phyloP scores from a whole-genome alignment of 176 grass and related monocot genomes.

The Musa itinerans region DNA sequence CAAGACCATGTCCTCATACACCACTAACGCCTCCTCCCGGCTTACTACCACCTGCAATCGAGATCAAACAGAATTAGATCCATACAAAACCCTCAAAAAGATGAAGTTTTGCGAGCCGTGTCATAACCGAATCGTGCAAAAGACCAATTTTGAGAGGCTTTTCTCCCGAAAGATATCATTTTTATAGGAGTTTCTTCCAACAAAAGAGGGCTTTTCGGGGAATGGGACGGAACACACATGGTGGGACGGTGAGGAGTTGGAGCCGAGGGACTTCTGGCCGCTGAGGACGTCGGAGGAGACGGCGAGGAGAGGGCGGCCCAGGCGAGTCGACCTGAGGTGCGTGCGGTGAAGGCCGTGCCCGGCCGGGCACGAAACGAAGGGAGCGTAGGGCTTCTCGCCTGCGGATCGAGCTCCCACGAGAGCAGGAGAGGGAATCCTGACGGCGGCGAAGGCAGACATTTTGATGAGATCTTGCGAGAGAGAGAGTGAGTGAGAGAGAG shows the following conservation, averaged over 20 bases:
- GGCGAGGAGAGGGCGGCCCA: slow-evolving; percentile 35
- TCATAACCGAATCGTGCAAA: neutral
- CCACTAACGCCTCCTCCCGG: slow-evolving; percentile 52
- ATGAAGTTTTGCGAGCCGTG: neutral
- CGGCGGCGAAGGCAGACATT: slow-evolving; percentile 70
- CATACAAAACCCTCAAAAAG: neutral
- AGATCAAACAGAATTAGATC: neutral
- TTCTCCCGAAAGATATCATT: neutral
- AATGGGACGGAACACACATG: slow-evolving; percentile 21
- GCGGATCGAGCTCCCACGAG: slow-evolving; percentile 47
- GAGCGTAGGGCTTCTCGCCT: slow-evolving; percentile 9
- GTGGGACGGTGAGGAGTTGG: slow-evolving; percentile 19
- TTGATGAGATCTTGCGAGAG: neutral
- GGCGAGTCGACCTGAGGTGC: slow-evolving; percentile 1
- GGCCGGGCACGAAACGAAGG: slow-evolving; percentile 1
- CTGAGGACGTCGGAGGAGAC: slow-evolving; percentile 60
- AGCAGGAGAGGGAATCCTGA: slow-evolving; percentile 45
- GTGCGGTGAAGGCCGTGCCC: neutral
- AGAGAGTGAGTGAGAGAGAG: too few relatives aligned
- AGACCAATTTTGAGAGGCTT: too few relatives aligned
- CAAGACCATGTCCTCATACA: slow-evolving; percentile 88
- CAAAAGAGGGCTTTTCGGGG: too few relatives aligned
- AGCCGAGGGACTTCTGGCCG: slow-evolving; percentile 29
- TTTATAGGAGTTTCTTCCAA: neutral
- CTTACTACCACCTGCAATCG: slow-evolving; percentile 48